phyloP scores from a whole-genome alignment of 257 asterid species.

The Perilla frutescens region DNA sequence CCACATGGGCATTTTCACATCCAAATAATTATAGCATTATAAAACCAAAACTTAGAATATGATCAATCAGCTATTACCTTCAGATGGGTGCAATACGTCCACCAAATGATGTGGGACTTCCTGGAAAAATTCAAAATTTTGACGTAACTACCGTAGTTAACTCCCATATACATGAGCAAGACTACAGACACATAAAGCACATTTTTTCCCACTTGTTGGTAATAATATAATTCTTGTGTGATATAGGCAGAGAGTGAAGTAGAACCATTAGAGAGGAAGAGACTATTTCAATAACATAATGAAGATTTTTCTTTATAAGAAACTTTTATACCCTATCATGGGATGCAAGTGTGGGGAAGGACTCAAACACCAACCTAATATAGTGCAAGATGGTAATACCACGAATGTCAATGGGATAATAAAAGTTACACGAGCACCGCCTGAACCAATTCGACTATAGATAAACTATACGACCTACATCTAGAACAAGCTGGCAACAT shows the following conservation, averaged over 20 bases:
- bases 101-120: conserved; percentile 93
- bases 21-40: conserved; percentile 3
- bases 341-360: neutral
- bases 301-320: neutral
- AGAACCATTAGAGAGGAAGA: neutral
- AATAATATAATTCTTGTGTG: neutral
- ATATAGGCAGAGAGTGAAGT: conserved; percentile 1
- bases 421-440: conserved; percentile 5
- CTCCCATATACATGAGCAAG: conserved; percentile 14
- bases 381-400: neutral
- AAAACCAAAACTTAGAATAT: conserved; percentile 10
- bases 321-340: neutral
- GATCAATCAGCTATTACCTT: conserved; percentile 62
- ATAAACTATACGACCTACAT: neutral
- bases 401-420: neutral
- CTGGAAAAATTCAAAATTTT: conserved; percentile 43
- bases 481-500: neutral
- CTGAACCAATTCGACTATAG: neutral
- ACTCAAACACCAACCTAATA: neutral
- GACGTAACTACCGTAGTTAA: conserved; percentile 3
- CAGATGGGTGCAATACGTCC: conserved; percentile 93
- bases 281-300: neutral
- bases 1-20: conserved; percentile 7
- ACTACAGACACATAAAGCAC: neutral
- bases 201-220: neutral